Evolutionary conservation across 2,329 filamentous ascomycete genomes (phyloP).

Genomic region (Calycina marina): DNA sequence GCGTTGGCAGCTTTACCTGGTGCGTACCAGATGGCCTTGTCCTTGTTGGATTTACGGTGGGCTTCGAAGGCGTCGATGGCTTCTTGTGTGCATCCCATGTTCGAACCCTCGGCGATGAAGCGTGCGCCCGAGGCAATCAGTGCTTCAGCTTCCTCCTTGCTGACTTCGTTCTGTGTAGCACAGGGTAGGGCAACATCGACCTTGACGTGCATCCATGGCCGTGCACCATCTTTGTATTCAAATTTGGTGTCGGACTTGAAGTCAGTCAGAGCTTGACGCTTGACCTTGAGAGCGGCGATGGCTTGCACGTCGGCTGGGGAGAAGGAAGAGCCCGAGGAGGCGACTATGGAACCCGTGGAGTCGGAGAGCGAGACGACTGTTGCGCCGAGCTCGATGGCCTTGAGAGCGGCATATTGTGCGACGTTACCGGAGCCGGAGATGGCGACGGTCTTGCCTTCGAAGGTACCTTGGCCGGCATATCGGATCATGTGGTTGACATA

Average conservation of each 20-base stretch:
- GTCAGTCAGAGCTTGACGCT: conserved; percentile 67
- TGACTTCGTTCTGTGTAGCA: conserved; percentile 97
- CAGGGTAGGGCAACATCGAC: conserved; percentile 86
- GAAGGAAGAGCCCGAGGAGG: conserved; percentile 56
- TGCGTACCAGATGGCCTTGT: conserved; percentile 76
- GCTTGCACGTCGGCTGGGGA: conserved; percentile 62
- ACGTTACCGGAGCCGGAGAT: conserved; percentile 97
- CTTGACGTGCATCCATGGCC: conserved; percentile 83
- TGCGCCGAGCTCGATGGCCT: conserved; percentile 89
- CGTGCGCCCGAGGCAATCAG: conserved; percentile 63
- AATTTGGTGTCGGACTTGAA: conserved; percentile 53
- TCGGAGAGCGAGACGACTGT: conserved; percentile 89
- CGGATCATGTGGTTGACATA: conserved; percentile 93
- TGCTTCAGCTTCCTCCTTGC: conserved; percentile 72
- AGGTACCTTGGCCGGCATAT: conserved; percentile 74
- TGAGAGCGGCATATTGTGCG: conserved; percentile 92
- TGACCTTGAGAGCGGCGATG: conserved; percentile 77
- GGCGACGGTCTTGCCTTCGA: conserved; percentile 83
- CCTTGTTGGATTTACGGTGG: conserved; percentile 54
- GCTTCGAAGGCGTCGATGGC: conserved; percentile 89
- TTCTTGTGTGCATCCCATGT: conserved; percentile 97
- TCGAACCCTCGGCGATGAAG: conserved; percentile 91
- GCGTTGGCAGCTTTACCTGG: conserved; percentile 96
- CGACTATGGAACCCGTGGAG: conserved; percentile 72
- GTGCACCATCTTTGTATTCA: conserved; percentile 74